Evolutionary conservation across 2,329 filamentous ascomycete species (phyloP).

Genomic region (Neopestalotiopsis rosae): DNA sequence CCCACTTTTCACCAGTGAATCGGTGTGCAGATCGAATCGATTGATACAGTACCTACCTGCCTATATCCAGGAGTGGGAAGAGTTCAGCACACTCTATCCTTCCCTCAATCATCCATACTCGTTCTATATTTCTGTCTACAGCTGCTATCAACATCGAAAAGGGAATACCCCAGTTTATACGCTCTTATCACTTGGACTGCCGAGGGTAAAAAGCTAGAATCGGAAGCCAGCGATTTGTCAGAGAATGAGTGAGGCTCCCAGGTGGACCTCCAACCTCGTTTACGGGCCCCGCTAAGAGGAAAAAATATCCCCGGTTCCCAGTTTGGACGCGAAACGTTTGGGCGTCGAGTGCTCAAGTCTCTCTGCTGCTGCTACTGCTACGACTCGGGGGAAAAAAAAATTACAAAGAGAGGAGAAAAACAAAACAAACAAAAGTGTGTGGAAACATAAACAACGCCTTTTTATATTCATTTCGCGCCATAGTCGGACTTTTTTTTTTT

Average conservation of each 20-base stretch:
- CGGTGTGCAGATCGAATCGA: neutral
- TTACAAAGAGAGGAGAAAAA: too few species aligned
- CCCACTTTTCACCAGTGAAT: neutral
- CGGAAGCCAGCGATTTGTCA: neutral
- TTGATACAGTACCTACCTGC: neutral
- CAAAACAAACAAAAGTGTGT: neutral
- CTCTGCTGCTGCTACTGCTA: neutral
- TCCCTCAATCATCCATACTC: neutral
- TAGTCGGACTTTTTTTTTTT: neutral
- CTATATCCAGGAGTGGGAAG: neutral
- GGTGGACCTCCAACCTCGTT: neutral
- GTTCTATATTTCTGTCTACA: neutral
- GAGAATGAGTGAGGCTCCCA: conserved; percentile 1
- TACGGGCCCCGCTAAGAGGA: neutral
- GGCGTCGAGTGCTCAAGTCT: neutral
- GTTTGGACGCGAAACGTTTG: neutral
- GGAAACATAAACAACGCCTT: neutral
- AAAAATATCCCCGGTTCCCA: conserved; percentile 1
- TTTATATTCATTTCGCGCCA: too few species aligned
- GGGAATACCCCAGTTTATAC: neutral
- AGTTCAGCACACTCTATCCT: neutral
- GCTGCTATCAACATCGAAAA: neutral
- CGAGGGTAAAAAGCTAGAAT: neutral
- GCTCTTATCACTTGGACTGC: neutral
- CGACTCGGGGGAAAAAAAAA: conserved; percentile 1